Base-by-base conservation (phyloP, 2,329 filamentous ascomycete species). In the Ophiostoma australiae region DNA sequence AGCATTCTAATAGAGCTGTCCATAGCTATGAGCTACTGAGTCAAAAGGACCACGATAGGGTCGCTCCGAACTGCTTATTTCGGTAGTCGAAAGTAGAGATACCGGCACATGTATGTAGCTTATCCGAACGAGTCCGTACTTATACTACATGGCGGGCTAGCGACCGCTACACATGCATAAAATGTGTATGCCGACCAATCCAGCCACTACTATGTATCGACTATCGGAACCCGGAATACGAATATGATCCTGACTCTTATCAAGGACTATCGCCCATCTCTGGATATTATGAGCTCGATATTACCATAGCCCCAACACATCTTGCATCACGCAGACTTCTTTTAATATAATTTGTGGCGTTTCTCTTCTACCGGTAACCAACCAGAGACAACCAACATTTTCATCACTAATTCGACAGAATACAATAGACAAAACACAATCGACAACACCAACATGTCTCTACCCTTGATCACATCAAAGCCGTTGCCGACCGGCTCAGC, bases 41-140 rank as follows among this genome's bases (percentile, higher is more conserved):
- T 13, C 23, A 7, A 58, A 58, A 23, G n/a, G 44, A 20, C 44
- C 44, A 27, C 23, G 65, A 67, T 67, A 67, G 35, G 65, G 65
- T 41, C 65, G 65, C 65, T 67, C 65, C 65, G 65, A 37, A 39
- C 37, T 67, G 65, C 65, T 67, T 67, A n/a, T 41, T 67, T 67
- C 8, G 65, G 65, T 17, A 37, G 35, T 58, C 52, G 13, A 58
- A 55, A 58, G 52, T 27, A 58, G 8, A 58, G 52, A 58, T 33
- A 65, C 61, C 61, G 33, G 61, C 27, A 37, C 15, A n/a, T n/a
- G 27, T 31, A 27, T 58, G 23, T 8, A 48, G 23, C 23, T 20
- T 8, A 7, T 17, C 3, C 6, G 20, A 48, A 20, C 17, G 20
- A 48, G 20, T 8, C 44, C 44, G 20, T n/a, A 27, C 8, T 58